Percentiles rank a stretch among this genome's conserved stretches.
phyloP scores from a whole-genome alignment of 129 eudicot genomes.

The Oenanthe sinensis region DNA sequence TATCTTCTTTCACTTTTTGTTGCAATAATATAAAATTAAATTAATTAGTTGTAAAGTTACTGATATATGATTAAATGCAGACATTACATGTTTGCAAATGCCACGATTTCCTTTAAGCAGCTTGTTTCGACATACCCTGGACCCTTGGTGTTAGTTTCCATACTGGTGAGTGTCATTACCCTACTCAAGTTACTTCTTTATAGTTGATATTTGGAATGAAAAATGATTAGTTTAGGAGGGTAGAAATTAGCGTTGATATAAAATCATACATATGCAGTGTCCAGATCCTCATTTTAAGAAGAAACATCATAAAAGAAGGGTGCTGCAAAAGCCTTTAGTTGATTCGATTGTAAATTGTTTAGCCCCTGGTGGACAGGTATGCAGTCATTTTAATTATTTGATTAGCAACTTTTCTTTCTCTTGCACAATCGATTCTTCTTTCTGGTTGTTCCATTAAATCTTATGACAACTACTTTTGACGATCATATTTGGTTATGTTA shows the following conservation, averaged over 20 bases:
- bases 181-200: neutral
- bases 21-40: neutral
- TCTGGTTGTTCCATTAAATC: neutral
- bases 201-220: neutral
- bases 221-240: neutral
- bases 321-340: constrained; percentile 83
- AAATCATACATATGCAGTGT: constrained; percentile 49
- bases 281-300: constrained; percentile 99
- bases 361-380: constrained; percentile 79
- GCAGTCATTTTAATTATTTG: neutral
- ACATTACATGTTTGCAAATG: constrained; percentile 81
- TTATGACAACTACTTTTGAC: neutral
- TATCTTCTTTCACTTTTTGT: neutral
- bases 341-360: constrained; percentile 61
- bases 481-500: neutral
- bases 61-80: constrained; percentile 44
- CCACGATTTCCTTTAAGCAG: constrained; percentile 73
- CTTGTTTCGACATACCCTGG: constrained; percentile 88
- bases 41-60: constrained; percentile 2
- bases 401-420: neutral
- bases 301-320: constrained; percentile 81
- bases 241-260: neutral
- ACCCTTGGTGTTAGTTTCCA: constrained; percentile 66
- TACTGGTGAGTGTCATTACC: constrained; percentile 56
- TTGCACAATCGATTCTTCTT: neutral